A percentile compares a stretch with the other conserved stretches of the same genome.
Evolutionary conservation across 495 filamentous ascomycete species (phyloP).

Genomic region (Apiosordaria backusii): DNA sequence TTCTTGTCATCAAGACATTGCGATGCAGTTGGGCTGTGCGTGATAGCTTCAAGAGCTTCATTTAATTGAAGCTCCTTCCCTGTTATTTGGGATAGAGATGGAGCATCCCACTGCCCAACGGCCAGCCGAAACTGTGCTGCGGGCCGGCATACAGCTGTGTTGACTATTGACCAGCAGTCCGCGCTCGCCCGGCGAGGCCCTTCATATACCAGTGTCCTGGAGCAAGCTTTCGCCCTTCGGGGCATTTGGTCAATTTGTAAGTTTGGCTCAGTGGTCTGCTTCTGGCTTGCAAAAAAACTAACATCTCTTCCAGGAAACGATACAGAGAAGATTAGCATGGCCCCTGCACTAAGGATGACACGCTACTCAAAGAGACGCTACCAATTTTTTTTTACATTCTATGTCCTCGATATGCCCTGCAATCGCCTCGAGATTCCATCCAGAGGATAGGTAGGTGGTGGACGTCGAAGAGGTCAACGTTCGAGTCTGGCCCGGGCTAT

Average conservation of each 20-base stretch:
- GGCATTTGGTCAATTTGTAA: conserved; percentile 36
- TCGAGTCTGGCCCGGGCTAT: background rate
- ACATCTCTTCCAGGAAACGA: conserved; percentile 29
- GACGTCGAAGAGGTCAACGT: background rate
- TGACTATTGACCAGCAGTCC: background rate
- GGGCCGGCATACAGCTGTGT: background rate
- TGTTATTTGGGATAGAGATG: background rate
- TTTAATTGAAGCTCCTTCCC: background rate
- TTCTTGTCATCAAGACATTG: background rate
- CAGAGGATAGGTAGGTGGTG: background rate
- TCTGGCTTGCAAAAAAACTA: conserved; percentile 23
- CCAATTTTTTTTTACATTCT: conserved; percentile 5
- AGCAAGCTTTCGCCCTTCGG: conserved; percentile 22
- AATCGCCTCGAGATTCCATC: background rate
- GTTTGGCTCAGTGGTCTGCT: conserved; percentile 20
- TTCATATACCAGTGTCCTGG: background rate
- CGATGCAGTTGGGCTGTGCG: too few species aligned
- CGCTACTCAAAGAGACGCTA: conserved; percentile 1
- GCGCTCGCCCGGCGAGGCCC: too few species aligned
- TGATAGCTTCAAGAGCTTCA: background rate
- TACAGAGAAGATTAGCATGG: conserved; percentile 95
- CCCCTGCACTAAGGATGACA: conserved; percentile 99
- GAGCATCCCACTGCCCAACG: background rate
- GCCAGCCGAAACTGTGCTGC: background rate
- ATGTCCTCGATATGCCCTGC: background rate